Conservation (phyloP, 257 asterid genomes). For the Anisodus tanguticus region DNA sequence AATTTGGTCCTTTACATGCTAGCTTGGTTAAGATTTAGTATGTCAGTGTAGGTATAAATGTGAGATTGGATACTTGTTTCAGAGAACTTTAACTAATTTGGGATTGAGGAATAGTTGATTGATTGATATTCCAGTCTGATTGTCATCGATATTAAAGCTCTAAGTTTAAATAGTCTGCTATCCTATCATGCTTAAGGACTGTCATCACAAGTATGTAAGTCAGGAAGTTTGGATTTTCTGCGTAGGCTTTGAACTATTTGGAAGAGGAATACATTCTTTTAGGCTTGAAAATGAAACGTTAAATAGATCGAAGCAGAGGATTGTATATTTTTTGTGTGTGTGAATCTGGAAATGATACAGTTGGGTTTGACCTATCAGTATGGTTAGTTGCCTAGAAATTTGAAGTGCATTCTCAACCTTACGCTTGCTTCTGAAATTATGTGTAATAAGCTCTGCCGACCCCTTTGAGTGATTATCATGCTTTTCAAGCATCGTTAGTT, state of each 20-base stretch:
- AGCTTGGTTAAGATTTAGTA: background rate
- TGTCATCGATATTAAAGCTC: background rate
- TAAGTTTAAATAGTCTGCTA: background rate
- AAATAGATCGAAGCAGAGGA: background rate
- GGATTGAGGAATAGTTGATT: background rate
- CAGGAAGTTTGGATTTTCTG: background rate
- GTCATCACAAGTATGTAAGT: background rate
- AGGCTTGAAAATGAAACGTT: background rate
- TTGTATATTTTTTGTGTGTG: background rate
- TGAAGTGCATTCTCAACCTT: background rate
- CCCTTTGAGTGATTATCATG: background rate
- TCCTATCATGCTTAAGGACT: background rate
- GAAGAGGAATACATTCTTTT: background rate
- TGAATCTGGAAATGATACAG: too few species aligned
- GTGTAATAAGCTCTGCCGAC: background rate
- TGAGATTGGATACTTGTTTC: background rate
- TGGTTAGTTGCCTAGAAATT: background rate
- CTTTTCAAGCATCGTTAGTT: background rate
- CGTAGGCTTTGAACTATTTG: background rate
- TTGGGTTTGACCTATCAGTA: background rate
- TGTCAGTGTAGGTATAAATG: background rate
- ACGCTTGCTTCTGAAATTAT: background rate
- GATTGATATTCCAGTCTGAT: background rate
- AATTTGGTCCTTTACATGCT: background rate
- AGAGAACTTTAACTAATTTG: background rate